Base-by-base conservation (phyloP, 306 rosid species). In the Lotus japonicus region DNA sequence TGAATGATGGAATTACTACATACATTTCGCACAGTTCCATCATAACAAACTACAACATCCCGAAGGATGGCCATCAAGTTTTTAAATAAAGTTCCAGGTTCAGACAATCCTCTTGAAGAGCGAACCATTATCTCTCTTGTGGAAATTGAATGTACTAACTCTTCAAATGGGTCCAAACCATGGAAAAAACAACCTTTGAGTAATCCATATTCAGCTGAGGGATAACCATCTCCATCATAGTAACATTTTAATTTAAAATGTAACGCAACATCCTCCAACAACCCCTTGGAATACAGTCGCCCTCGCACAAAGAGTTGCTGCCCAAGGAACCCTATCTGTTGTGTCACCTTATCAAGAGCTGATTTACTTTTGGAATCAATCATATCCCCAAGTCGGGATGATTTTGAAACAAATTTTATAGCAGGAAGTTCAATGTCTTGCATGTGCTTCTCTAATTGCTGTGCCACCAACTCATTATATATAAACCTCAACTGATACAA, bases 61-160 rank as follows among this genome's bases (percentile, higher is more conserved):
- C 99, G 89, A 31, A 94, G 95, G 45, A 88, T 94, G 59, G 99
- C 97, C 99, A 94, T 94, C 70, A 94, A 71, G 78, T 90, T 94
- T 50, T 94, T 94, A 51, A 94, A 94, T 9, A 94, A 71, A 1
- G 96, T 90, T 58, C 99, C 99, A 2, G 98, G 99, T 78, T 94
- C 99, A 64, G 99, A 76, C 75, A 94, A 79, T 43, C 99, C 99
- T 80, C 97, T 86, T 0, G 97, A 88, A 45, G 99, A 94, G 43
- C 99, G 95, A 42, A 88, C 95, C 17, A 90, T 56, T 66, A 86
- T 80, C 74, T 94, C 99, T 75, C 99, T 80, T 0, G 96, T 82
- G 18, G 97, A 85, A 44, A 94, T 88, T 13, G 99, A 86, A 83
- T 94, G 99, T 63, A 94, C 97, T 44, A 90, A 73, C 78, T 80